Evolutionary conservation across 441 rosid genomes (phyloP).

Genomic region (Pelargonium citronellum): DNA sequence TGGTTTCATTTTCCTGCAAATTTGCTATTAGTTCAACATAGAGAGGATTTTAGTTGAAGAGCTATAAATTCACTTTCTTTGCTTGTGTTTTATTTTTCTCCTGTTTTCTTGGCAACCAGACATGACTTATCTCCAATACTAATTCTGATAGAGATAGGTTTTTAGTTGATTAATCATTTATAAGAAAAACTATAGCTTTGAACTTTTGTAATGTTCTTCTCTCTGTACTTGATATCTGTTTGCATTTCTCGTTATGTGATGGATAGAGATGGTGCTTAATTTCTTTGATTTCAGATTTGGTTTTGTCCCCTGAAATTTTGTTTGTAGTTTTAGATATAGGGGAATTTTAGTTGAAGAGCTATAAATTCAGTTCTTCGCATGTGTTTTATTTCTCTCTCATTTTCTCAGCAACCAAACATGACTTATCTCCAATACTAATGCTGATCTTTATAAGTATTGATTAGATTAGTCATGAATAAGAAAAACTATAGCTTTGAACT

Average conservation of each 20-base stretch:
- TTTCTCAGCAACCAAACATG: neutral
- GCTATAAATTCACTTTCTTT: neutral
- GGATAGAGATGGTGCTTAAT: neutral
- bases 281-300: neutral
- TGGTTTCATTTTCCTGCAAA: neutral
- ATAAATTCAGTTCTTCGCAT: neutral
- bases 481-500: neutral
- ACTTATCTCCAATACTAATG: neutral
- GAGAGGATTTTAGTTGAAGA: neutral
- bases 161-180: neutral
- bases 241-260: neutral
- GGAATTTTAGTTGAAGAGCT: neutral
- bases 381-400: neutral
- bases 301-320: neutral
- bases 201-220: too few relatives aligned
- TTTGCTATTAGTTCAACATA: too few relatives aligned
- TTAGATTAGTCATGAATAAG: neutral
- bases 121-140: neutral
- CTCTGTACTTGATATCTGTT: too few relatives aligned
- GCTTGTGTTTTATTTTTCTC: neutral
- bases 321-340: neutral
- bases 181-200: too few relatives aligned
- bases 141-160: neutral
- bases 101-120: neutral
- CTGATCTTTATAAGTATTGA: neutral